Percentiles rank a stretch among this genome's conserved stretches.
Evolutionary conservation across 164 flowering plant species (phyloP).

Genomic region (Cinnamomum micranthum): DNA sequence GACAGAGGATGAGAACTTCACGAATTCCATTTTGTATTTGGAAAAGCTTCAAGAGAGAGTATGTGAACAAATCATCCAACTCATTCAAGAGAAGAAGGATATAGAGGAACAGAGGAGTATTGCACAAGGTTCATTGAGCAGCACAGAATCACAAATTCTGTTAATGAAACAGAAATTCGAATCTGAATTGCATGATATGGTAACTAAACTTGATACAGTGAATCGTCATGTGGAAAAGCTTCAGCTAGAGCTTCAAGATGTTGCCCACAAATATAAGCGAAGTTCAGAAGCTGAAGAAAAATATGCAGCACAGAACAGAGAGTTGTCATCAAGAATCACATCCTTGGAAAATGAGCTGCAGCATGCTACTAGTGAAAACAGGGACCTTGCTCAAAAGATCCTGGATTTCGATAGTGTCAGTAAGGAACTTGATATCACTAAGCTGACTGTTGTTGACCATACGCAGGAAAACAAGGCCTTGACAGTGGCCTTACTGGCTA

Average conservation of each 20-base stretch:
- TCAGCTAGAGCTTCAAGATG: slow-evolving; percentile 53
- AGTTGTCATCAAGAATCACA: slow-evolving; percentile 43
- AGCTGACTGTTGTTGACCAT: slow-evolving; percentile 25
- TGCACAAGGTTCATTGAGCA: slow-evolving; percentile 35
- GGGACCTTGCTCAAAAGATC: slow-evolving; percentile 41
- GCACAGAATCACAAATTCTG: slow-evolving; percentile 13
- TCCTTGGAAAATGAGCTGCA: slow-evolving; percentile 50
- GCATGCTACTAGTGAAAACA: slow-evolving; percentile 38
- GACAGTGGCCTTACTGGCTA: slow-evolving; percentile 33
- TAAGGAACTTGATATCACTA: slow-evolving; percentile 43
- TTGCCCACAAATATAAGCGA: slow-evolving; percentile 32
- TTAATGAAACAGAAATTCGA: slow-evolving; percentile 7
- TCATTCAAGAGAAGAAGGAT: slow-evolving; percentile 18
- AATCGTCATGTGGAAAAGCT: slow-evolving; percentile 47
- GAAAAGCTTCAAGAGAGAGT: slow-evolving; percentile 48
- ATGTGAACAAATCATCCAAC: slow-evolving; percentile 33
- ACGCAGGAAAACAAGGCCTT: slow-evolving; percentile 37
- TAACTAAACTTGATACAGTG: slow-evolving; percentile 34
- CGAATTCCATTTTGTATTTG: slow-evolving; percentile 28
- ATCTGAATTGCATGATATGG: slow-evolving; percentile 34
- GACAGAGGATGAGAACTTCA: slow-evolving; percentile 28
- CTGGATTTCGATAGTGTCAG: slow-evolving; percentile 33
- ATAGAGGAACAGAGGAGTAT: slow-evolving; percentile 34
- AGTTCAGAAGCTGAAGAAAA: slow-evolving; percentile 54
- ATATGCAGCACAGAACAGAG: slow-evolving; percentile 35